These are phyloP conservation scores for Globisporangium nunn DNA, from an alignment of 352 stramenopile species.

Conservation along the genomic window DNA sequence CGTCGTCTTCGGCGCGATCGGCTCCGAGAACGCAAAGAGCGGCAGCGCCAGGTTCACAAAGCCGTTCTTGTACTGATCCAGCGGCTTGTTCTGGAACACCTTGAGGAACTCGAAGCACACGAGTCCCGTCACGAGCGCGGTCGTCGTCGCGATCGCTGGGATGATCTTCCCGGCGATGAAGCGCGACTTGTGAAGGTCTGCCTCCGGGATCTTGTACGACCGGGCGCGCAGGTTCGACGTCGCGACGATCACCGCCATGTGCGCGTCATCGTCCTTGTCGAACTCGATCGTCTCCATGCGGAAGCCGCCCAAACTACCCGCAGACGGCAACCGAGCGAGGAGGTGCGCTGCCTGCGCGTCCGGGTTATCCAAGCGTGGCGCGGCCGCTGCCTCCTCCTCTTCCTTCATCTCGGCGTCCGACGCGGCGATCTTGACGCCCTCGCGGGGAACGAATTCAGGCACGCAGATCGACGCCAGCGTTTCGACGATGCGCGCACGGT, in stretches of 20 bases:
- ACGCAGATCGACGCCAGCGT: conserved; percentile 87
- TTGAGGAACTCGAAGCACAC: conserved; percentile 99
- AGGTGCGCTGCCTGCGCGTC: conserved; percentile 75
- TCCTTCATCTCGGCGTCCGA: conserved; percentile 97
- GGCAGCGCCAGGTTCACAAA: conserved; percentile 98
- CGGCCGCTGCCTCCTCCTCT: conserved; percentile 49
- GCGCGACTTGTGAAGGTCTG: conserved; percentile 96
- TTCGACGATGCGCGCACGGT: conserved; percentile 59
- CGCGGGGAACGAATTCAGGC: conserved; percentile 89
- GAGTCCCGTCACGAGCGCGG: conserved; percentile 96
- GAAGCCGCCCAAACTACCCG: conserved; percentile 79
- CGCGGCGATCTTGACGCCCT: conserved; percentile 97
- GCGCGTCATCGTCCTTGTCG: conserved; percentile 97
- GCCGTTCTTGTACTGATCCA: conserved; percentile 97
- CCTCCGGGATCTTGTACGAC: conserved; percentile 98
- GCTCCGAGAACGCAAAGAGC: conserved; percentile 97
- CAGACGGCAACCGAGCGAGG: conserved; percentile 77
- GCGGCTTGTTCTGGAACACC: conserved; percentile 80
- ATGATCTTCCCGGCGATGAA: conserved; percentile 99
- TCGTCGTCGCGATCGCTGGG: conserved; percentile 99
- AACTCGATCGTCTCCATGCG: conserved; percentile 95
- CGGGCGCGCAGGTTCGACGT: conserved; percentile 96
- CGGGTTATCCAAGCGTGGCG: conserved; percentile 47
- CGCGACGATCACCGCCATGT: conserved; percentile 97
- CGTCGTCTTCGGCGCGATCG: conserved; percentile 89